Evolutionary conservation across 306 rosid species (phyloP), one percentile per base, ranked within the genome.

Genomic region (Leucaena leucocephala): DNA sequence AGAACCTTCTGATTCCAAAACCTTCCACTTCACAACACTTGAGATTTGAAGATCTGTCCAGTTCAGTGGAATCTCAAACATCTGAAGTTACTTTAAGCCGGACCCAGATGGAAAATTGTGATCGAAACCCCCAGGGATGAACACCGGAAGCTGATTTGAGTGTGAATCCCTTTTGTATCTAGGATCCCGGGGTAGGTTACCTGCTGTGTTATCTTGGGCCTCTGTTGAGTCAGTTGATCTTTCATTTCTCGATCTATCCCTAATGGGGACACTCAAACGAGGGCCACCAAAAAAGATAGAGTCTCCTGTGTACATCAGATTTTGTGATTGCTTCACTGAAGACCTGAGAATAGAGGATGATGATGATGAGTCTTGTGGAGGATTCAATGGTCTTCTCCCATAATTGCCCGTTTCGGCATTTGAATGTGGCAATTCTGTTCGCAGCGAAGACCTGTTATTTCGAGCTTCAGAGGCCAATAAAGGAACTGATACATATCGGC

Each of bases 201-300:
- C 79, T 12, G 84, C 69, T 57, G 61, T 40, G 86, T 87, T 89
- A 49, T 89, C 95, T 72, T 81, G 94, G 71, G 86, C 69, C 61
- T 86, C 97, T 33, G 40, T 82, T 45, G 93, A 84, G 34, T 67
- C 72, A 19, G 72, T 67, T 42, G 46, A 84, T 70, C 89, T 85
- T 55, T 92, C 97, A 48, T 84, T 95, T 87, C 65, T 91, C 68
- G 67, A 68, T 75, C 86, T 84, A 69, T 95, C 97, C 82, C 87
- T 90, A n/a, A 84, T 83, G 19, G 95, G 89, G 65, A 75, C 89
- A 74, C 90, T 91, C 83, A 95, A 75, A 7, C 91, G 88, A 2
- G 98, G 98, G 66, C 98, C 98, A 1, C 98, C 97, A 36, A 86
- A 95, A 86, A 95, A 95, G 78, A 95, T 95, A 79, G 97, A 95